A percentile compares a stretch with the other conserved stretches of the same genome.
Evolutionary conservation across 192 early-diverging fungal genomes (phyloP).

Genomic region (Dispira simplex): DNA sequence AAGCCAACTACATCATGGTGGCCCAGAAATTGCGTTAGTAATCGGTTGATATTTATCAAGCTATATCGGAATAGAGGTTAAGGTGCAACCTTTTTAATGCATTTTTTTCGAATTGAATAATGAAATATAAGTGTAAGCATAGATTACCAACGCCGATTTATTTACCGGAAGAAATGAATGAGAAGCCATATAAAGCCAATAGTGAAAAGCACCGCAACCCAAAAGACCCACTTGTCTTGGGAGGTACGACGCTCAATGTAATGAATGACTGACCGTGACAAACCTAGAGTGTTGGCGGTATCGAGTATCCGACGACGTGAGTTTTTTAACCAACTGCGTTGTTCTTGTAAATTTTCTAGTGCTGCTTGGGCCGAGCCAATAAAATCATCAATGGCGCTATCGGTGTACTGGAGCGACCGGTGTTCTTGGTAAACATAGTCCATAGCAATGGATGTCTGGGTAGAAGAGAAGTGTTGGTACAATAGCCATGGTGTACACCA

Average conservation of each 20-base stretch:
- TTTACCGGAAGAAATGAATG: conserved; percentile 11
- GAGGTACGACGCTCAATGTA: conserved; percentile 10
- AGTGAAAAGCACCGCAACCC: conserved; percentile 3
- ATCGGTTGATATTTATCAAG: no score
- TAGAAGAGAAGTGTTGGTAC: no score
- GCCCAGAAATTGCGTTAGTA: conserved; percentile 15
- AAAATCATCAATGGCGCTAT: conserved; percentile 12
- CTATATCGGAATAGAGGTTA: no score
- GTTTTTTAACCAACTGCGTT: conserved; percentile 8
- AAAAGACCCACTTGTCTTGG: conserved; percentile 13
- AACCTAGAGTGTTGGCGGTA: conserved; percentile 13
- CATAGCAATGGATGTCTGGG: conserved; percentile 9
- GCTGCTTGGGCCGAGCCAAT: conserved; percentile 3
- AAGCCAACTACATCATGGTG: conserved; percentile 30
- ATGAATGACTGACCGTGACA: conserved; percentile 11
- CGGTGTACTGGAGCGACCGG: background rate
- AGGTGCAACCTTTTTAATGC: no score
- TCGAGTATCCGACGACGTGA: conserved; percentile 9
- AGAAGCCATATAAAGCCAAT: conserved; percentile 9
- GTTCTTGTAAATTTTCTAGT: conserved; percentile 3
- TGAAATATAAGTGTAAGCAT: no score
- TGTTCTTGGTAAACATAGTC: conserved; percentile 5
- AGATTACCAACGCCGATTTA: no score
- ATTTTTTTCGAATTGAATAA: no score
- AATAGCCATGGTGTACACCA: no score